A percentile compares a stretch with the other conserved stretches of the same genome.
These are phyloP conservation scores for Starmerella powellii DNA, from an alignment of 805 yeast species.

Conservation along the genomic window DNA sequence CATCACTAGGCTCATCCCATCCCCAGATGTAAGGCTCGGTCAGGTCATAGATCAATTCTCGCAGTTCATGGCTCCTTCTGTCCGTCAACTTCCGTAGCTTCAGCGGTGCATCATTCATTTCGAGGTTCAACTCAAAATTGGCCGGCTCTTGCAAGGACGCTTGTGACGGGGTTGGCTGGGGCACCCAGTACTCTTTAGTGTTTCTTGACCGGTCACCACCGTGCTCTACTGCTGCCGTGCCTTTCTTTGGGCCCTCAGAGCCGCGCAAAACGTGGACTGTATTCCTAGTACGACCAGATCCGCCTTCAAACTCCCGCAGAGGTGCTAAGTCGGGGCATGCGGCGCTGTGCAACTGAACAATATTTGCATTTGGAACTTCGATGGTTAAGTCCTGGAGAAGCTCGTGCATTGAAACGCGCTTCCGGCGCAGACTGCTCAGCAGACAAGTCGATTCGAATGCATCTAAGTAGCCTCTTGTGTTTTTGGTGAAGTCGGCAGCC, in stretches of 20 bases:
- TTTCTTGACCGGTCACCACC: not conserved
- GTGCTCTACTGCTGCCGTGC: not conserved
- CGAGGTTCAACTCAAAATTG: not conserved
- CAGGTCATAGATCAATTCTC: constrained; percentile 19
- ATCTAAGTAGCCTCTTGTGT: constrained; percentile 5
- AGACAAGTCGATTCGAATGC: constrained; percentile 38
- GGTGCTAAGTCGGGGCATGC: not conserved
- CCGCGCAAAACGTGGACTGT: constrained; percentile 4
- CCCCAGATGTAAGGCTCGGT: constrained; percentile 23
- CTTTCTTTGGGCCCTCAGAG: not conserved
- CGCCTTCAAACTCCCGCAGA: not conserved
- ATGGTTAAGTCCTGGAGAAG: constrained; percentile 36
- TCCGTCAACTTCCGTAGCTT: constrained; percentile 15
- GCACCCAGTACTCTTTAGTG: constrained; percentile 5
- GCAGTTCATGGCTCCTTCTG: constrained; percentile 18
- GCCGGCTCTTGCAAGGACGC: not conserved
- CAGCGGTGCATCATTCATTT: constrained; percentile 16
- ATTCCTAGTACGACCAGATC: not conserved
- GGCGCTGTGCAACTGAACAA: constrained; percentile 31
- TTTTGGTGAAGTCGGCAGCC: not conserved
- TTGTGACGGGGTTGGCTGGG: constrained; percentile 4
- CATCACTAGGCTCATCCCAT: constrained; percentile 11
- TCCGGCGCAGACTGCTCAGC: constrained; percentile 32
- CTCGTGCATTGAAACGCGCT: constrained; percentile 33
- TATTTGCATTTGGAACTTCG: constrained; percentile 34